Conservation (phyloP, 148 eudicot species). For the Limonium bicolor region DNA sequence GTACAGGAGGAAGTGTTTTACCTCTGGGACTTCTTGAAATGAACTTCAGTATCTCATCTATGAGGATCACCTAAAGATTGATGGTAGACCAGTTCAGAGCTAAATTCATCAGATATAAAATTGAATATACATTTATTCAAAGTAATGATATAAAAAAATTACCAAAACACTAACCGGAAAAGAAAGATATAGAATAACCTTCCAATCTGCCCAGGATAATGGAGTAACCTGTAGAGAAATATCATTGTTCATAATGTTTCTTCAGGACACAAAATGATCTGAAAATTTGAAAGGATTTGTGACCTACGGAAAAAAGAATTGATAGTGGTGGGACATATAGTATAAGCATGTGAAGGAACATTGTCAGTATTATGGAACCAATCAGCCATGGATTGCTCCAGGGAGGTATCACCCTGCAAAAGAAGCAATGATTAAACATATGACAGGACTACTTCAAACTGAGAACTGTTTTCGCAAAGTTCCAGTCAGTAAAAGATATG, state of each 20-base stretch:
- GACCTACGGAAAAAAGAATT: conserved; percentile 82
- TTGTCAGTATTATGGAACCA: conserved; percentile 72
- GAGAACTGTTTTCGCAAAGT: not conserved
- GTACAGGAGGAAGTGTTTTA: conserved; percentile 9
- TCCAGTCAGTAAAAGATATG: not conserved
- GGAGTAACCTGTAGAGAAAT: conserved; percentile 72
- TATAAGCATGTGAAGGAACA: conserved; percentile 84
- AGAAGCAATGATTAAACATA: not conserved
- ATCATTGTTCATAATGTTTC: conserved; percentile 1
- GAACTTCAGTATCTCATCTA: conserved; percentile 89
- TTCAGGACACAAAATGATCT: not conserved
- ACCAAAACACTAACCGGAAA: conserved; percentile 63
- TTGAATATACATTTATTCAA: not conserved
- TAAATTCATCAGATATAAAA: not conserved
- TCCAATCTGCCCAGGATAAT: conserved; percentile 90
- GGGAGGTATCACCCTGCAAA: conserved; percentile 70
- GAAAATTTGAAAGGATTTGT: conserved; percentile 2
- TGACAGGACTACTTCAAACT: conserved; percentile 2
- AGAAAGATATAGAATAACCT: conserved; percentile 70
- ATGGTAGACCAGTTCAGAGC: not conserved
- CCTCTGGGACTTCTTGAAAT: conserved; percentile 65
- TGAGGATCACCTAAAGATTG: conserved; percentile 57
- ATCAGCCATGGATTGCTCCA: conserved; percentile 99
- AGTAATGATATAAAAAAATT: not conserved
- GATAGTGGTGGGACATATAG: conserved; percentile 81